Evolutionary conservation across 1,139 yeast species (phyloP).

Genomic region (Yamadazyma taylorii): DNA sequence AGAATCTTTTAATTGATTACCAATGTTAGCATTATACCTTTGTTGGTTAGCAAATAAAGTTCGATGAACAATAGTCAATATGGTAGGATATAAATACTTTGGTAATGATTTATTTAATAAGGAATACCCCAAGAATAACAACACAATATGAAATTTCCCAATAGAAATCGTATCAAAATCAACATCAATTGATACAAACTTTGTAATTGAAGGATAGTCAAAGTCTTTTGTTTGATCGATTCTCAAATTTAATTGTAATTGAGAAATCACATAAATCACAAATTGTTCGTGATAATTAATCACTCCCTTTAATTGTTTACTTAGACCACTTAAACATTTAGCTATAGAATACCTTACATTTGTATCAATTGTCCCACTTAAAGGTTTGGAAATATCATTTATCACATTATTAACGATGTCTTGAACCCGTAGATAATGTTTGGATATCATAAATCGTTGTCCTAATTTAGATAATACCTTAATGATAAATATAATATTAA

Average conservation of each 20-base stretch:
- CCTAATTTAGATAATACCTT: slow-evolving; percentile 37
- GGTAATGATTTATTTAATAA: slow-evolving; percentile 32
- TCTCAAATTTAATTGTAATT: slow-evolving; percentile 20
- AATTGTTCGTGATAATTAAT: slow-evolving; percentile 38
- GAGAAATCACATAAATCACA: slow-evolving; percentile 25
- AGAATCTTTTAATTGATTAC: slow-evolving; percentile 77
- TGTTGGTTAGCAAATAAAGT: slow-evolving; percentile 57
- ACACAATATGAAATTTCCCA: slow-evolving; percentile 36
- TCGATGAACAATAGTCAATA: slow-evolving; percentile 35
- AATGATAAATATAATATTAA: slow-evolving; percentile 30
- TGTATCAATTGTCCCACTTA: slow-evolving; percentile 30
- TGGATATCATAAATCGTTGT: slow-evolving; percentile 15
- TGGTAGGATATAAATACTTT: slow-evolving; percentile 19
- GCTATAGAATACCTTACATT: slow-evolving; percentile 38
- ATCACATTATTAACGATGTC: slow-evolving; percentile 30
- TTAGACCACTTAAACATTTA: slow-evolving; percentile 30
- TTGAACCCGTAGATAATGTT: slow-evolving; percentile 21
- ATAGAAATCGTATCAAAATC: slow-evolving; percentile 23
- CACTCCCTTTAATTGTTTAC: slow-evolving; percentile 17
- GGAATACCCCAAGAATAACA: slow-evolving; percentile 37
- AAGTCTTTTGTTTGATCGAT: slow-evolving; percentile 20
- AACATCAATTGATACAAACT: slow-evolving; percentile 17
- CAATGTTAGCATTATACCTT: slow-evolving; percentile 50
- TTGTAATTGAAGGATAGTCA: slow-evolving; percentile 9
- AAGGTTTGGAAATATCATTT: slow-evolving; percentile 23